phyloP scores from a whole-genome alignment of 257 asterid genomes.

The Leonotis leonurus region DNA sequence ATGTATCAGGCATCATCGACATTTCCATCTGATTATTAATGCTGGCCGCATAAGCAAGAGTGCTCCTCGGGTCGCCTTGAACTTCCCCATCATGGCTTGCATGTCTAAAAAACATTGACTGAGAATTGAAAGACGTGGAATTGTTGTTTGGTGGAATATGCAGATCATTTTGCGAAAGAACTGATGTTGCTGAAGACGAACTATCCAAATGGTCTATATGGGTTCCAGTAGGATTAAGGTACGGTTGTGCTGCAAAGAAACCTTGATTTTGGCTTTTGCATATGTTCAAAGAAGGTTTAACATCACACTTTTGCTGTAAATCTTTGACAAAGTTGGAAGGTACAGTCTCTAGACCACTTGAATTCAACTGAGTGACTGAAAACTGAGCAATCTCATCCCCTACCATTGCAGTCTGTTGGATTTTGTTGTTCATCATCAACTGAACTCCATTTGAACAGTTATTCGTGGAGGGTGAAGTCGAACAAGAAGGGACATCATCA shows the following conservation, averaged over 20 bases:
- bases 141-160: constrained; percentile 49
- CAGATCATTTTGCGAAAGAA: constrained; percentile 67
- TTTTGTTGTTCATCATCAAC: constrained; percentile 45
- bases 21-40: constrained; percentile 56
- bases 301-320: constrained; percentile 46
- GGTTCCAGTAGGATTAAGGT: constrained; percentile 41
- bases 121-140: constrained; percentile 71
- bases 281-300: constrained; percentile 48
- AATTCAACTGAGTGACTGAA: constrained; percentile 39
- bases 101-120: constrained; percentile 57
- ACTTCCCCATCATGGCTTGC: constrained; percentile 56
- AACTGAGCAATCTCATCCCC: constrained; percentile 55
- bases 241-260: constrained; percentile 46
- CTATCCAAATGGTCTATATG: constrained; percentile 78
- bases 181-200: constrained; percentile 88
- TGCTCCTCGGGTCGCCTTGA: constrained; percentile 55
- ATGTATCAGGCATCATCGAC: constrained; percentile 58
- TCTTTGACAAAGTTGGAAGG: constrained; percentile 44
- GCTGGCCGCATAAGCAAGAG: constrained; percentile 42
- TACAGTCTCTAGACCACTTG: constrained; percentile 44
- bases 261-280: constrained; percentile 62
- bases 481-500: constrained; percentile 85
- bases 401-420: constrained; percentile 16
- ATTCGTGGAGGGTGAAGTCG: constrained; percentile 88
- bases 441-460: constrained; percentile 57